phyloP scores from a whole-genome alignment of 768 basidiomycete species.

The Rhodotorula kratochvilovae region DNA sequence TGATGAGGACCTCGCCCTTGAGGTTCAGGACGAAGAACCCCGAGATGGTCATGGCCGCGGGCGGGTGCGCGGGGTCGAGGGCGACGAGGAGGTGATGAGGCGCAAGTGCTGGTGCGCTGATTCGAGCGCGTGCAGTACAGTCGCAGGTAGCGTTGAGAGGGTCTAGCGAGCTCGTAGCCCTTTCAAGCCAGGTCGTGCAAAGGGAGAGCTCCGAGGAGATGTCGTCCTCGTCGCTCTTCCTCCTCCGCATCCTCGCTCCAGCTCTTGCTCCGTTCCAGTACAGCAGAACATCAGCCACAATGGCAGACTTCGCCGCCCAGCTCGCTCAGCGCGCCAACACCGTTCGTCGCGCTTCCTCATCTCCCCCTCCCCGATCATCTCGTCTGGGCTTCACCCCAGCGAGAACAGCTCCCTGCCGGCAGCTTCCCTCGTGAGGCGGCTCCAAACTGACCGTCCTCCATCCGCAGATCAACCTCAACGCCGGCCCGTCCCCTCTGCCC shows the following conservation, averaged over 20 bases:
- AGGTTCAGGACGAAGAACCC: slow-evolving; percentile 85
- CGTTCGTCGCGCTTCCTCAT: neutral
- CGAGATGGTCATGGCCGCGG: neutral
- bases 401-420: neutral
- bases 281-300: neutral
- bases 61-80: neutral
- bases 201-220: too few relatives aligned
- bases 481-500: slow-evolving; percentile 90
- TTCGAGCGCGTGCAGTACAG: too few relatives aligned
- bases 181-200: too few relatives aligned
- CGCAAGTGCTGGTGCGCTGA: neutral
- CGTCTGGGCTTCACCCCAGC: neutral
- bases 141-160: too few relatives aligned
- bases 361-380: neutral
- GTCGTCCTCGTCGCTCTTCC: neutral
- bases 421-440: neutral
- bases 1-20: slow-evolving; percentile 98
- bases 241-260: neutral
- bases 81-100: neutral
- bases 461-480: slow-evolving; percentile 71
- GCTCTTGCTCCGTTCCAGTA: fast-evolving
- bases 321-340: slow-evolving; percentile 18
- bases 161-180: too few relatives aligned
- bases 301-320: slow-evolving; percentile 20
- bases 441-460: neutral